These are phyloP conservation scores for Nectriaceae sp. DNA, from an alignment of 2,329 filamentous ascomycete species.

Conservation along the genomic window DNA sequence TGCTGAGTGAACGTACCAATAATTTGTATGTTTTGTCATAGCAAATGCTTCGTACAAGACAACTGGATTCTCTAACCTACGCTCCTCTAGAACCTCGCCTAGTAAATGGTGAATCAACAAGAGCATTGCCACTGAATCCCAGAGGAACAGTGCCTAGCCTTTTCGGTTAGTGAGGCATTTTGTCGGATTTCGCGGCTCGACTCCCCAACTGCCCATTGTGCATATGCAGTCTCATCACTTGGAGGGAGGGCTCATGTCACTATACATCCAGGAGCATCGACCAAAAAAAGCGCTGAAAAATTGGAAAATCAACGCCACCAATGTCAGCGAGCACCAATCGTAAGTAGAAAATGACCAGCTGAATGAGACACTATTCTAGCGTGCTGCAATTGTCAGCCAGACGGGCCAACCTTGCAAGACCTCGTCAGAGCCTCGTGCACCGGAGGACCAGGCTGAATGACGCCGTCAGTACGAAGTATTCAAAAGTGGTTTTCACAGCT, in stretches of 20 bases:
- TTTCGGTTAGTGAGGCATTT: background rate
- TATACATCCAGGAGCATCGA: background rate
- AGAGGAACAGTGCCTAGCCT: background rate
- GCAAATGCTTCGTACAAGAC: no score
- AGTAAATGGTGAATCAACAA: no score
- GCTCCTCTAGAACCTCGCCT: no score
- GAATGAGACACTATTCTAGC: background rate
- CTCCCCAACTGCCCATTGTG: background rate
- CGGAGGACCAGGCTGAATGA: no score
- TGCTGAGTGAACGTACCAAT: no score
- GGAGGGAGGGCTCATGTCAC: background rate
- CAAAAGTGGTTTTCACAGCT: no score
- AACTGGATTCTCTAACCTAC: no score
- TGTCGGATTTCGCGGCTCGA: background rate
- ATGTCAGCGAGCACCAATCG: background rate
- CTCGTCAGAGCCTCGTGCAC: no score
- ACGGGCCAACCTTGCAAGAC: no score
- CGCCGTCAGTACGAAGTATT: no score
- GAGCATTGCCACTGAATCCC: background rate
- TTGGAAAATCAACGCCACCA: background rate
- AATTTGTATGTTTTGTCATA: no score
- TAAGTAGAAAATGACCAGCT: background rate
- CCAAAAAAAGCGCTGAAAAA: background rate
- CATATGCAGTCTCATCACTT: background rate
- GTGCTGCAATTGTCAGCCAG: no score